Evolutionary conservation across 1,284 basidiomycete species (phyloP).

Genomic region (Moesziomyces parantarcticus): DNA sequence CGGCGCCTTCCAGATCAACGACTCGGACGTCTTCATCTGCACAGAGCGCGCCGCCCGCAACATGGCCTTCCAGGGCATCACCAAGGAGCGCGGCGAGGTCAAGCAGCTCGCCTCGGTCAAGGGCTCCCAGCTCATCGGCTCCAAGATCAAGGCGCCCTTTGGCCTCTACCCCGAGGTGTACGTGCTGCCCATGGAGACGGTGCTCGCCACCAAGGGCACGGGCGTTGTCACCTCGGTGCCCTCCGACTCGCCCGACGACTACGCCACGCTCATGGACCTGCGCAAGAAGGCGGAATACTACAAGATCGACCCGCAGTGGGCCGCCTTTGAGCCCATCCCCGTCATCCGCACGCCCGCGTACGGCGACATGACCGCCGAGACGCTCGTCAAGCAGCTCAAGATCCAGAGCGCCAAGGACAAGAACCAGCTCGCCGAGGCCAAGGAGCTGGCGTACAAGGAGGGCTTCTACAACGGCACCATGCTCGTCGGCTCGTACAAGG

Average conservation of each 20-base stretch:
- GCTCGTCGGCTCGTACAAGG: conserved; percentile 88
- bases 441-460: conserved; percentile 98
- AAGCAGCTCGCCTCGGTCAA: conserved; percentile 58
- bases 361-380: conserved; percentile 90
- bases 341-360: conserved; percentile 90
- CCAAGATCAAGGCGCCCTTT: conserved; percentile 89
- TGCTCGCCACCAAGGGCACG: conserved; percentile 95
- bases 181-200: conserved; percentile 97
- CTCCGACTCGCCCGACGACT: conserved; percentile 98
- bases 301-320: conserved; percentile 92
- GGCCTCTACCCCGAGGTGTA: conserved; percentile 86
- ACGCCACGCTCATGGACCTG: conserved; percentile 87
- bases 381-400: conserved; percentile 87
- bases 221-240: conserved; percentile 98
- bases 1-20: conserved; percentile 81
- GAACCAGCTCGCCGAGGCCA: conserved; percentile 87
- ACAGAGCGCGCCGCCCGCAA: conserved; percentile 92
- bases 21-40: conserved; percentile 81
- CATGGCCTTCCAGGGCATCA: conserved; percentile 92
- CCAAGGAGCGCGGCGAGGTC: conserved; percentile 69
- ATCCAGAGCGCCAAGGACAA: conserved; percentile 93
- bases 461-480: conserved; percentile 95
- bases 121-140: conserved; percentile 85
- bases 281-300: conserved; percentile 98
- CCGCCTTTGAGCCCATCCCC: conserved; percentile 83